A percentile compares a stretch with the other conserved stretches of the same genome.
These are phyloP conservation scores for Phytopythium chamaehyphon DNA, from an alignment of 352 stramenopile species.

Conservation along the genomic window DNA sequence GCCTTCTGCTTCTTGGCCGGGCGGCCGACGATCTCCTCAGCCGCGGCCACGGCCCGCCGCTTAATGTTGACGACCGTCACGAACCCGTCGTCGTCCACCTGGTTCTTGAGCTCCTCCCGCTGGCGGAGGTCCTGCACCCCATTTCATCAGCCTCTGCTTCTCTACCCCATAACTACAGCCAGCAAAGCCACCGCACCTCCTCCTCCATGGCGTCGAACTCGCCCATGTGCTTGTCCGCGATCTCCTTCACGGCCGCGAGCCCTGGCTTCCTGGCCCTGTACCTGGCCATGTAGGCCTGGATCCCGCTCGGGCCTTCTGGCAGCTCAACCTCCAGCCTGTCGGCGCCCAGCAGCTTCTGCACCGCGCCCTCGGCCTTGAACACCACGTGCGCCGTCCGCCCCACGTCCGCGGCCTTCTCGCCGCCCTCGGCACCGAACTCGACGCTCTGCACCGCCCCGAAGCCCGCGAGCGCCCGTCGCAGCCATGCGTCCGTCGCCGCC, in stretches of 20 bases:
- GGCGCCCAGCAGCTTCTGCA: slow-evolving; percentile 49
- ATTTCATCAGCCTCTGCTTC: neutral
- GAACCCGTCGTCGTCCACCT: slow-evolving; percentile 82
- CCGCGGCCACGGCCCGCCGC: slow-evolving; percentile 49
- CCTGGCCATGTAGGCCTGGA: slow-evolving; percentile 48
- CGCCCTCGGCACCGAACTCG: slow-evolving; percentile 12
- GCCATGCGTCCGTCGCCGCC: slow-evolving; percentile 41
- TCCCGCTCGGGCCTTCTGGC: slow-evolving; percentile 16
- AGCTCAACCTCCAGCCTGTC: slow-evolving; percentile 28
- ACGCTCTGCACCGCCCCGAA: slow-evolving; percentile 62
- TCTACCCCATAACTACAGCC: neutral
- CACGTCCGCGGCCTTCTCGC: slow-evolving; percentile 15
- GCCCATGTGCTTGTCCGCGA: slow-evolving; percentile 74
- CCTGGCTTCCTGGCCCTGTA: slow-evolving; percentile 71
- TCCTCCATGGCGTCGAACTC: slow-evolving; percentile 69
- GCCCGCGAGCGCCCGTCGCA: slow-evolving; percentile 44
- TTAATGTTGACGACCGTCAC: slow-evolving; percentile 80
- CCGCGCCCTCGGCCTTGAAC: slow-evolving; percentile 63
- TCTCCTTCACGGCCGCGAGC: slow-evolving; percentile 53
- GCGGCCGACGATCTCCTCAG: slow-evolving; percentile 44
- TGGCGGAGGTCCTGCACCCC: slow-evolving; percentile 30
- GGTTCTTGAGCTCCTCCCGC: slow-evolving; percentile 73
- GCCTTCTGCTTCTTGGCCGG: slow-evolving; percentile 81
- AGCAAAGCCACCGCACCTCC: slow-evolving; percentile 22
- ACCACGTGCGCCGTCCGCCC: slow-evolving; percentile 60